Conservation (phyloP, 345 rosid genomes). For the Moricandia arvensis region DNA sequence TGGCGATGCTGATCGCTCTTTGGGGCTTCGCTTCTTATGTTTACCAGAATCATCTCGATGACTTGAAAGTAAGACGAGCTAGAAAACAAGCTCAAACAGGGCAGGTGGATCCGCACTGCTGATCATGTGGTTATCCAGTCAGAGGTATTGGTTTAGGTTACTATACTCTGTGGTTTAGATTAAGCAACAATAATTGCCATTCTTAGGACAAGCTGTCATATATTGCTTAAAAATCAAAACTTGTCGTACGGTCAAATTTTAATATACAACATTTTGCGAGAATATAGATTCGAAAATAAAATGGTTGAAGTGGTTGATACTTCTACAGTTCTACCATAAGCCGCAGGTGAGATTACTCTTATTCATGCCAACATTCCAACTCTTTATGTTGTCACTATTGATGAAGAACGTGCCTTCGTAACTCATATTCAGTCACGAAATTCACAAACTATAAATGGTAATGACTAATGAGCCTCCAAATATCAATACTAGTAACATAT, state of each 20-base stretch:
- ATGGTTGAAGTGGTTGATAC: background rate
- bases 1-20: constrained; percentile 43
- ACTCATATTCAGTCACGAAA: background rate
- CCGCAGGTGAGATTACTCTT: too few relatives aligned
- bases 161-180: background rate
- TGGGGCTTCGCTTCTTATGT: constrained; percentile 48
- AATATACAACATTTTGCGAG: background rate
- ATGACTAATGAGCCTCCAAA: background rate
- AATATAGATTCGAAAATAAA: background rate
- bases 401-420: background rate
- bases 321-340: too few relatives aligned
- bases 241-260: background rate
- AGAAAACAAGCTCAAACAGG: constrained; percentile 13
- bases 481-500: background rate
- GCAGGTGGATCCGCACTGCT: background rate
- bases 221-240: constrained; percentile 2
- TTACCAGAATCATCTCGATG: constrained; percentile 46
- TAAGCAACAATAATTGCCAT: background rate
- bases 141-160: background rate
- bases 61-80: constrained; percentile 44
- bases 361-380: too few relatives aligned
- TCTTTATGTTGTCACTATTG: too few relatives aligned
- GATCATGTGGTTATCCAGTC: background rate
- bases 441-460: background rate
- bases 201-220: background rate